Evolutionary conservation across 345 rosid genomes (phyloP), one percentile per base, ranked within the genome.

Genomic region (Euphorbia tirucalli): DNA sequence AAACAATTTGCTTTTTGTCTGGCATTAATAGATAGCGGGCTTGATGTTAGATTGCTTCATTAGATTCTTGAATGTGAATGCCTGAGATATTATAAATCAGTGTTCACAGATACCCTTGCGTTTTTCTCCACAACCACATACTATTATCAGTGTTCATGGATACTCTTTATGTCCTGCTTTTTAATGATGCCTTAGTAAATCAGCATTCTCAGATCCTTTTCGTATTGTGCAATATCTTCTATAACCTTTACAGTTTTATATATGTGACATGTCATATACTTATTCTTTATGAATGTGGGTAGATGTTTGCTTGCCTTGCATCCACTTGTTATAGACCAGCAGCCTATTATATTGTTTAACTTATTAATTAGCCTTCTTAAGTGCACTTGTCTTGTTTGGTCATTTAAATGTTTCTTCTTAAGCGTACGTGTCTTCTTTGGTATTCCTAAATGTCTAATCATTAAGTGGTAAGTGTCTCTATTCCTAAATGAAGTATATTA

Each of bases 51-150:
- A 70, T 3, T 44, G 0, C 44, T 13, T 5, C 22, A 64, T 1
- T 22, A 28, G 55, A 32, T 50, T 64, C 30, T 52, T 63, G 41
- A 52, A 52, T 60, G 52, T 62, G 54, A 64, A 37, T 63, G 41
- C 35, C 18, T 37, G 28, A 37, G 9, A 9, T 21, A 52, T 27
- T 54, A 54, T 19, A 21, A 66, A 49, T 54, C 35, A 37, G 21
- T 19, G 43, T 59, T 28, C 55, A 57, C 25, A 27, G 25, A 43
- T 58, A 43, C 13, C 41, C 50, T 44, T 11, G 10, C 30, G 7
- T 52, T 50, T n/a, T 62, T 49, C 43, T 35, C 22, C 10, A 22
- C 60, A 24, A 8, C 27, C 15, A 22, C 15, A 25, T 25, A 56
- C 15, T 56, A 56, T 46, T 11, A 37, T 41, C 43, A 44, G 35